A percentile compares a stretch with the other conserved stretches of the same genome.
Conservation (phyloP, 345 rosid species). For the Diplotaxis tenuifolia region DNA sequence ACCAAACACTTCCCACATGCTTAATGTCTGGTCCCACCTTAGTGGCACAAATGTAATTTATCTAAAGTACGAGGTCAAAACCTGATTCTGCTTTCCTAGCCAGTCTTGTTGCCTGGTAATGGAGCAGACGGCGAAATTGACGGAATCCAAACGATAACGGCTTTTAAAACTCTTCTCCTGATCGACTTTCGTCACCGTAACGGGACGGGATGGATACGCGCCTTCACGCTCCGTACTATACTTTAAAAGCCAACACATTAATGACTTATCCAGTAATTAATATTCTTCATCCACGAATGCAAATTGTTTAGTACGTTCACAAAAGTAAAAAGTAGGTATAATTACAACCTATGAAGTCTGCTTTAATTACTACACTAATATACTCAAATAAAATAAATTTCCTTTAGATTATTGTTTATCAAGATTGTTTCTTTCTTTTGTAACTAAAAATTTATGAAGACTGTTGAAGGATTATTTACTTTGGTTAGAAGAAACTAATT, state of each 20-base stretch:
- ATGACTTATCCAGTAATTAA: constrained; percentile 14
- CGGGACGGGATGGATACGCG: constrained; percentile 33
- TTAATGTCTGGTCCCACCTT: constrained; percentile 25
- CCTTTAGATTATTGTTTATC: background rate
- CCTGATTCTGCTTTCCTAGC: constrained; percentile 32
- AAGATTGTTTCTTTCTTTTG: background rate
- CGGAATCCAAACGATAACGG: constrained; percentile 47
- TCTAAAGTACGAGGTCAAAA: constrained; percentile 29
- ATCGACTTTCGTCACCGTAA: constrained; percentile 33
- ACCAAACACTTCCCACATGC: constrained; percentile 29
- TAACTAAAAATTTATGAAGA: background rate
- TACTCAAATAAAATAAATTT: background rate
- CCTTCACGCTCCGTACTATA: constrained; percentile 19
- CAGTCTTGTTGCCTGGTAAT: constrained; percentile 63
- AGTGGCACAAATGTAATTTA: background rate
- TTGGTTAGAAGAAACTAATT: background rate
- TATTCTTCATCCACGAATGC: constrained; percentile 2
- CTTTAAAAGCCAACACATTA: background rate
- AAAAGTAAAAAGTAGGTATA: background rate
- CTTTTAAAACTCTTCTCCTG: background rate
- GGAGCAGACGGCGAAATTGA: constrained; percentile 60
- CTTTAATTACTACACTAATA: background rate
- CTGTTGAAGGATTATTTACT: background rate
- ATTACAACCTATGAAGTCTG: background rate
- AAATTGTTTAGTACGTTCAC: background rate